These are phyloP conservation scores for Camelina neglecta DNA, from an alignment of 345 rosid species.

Conservation along the genomic window DNA sequence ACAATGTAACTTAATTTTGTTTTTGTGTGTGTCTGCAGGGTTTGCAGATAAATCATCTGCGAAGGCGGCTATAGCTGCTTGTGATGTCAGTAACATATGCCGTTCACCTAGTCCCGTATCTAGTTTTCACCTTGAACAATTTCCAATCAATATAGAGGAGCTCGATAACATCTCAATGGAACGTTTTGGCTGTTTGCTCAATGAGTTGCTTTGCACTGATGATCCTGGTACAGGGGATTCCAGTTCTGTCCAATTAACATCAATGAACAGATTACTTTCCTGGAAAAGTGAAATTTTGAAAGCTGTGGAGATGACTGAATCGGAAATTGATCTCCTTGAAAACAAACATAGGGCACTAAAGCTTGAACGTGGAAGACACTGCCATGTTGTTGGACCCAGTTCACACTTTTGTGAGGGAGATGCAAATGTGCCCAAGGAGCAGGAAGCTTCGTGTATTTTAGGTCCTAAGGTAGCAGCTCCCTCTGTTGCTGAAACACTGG, in stretches of 20 bases:
- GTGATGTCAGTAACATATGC: constrained; percentile 61
- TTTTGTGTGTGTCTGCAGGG: constrained; percentile 53
- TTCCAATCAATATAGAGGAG: constrained; percentile 72
- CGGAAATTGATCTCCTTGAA: constrained; percentile 90
- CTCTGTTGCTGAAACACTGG: constrained; percentile 48
- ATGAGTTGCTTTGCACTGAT: constrained; percentile 68
- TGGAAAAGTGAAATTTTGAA: constrained; percentile 72
- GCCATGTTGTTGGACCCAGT: constrained; percentile 35
- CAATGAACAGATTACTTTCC: constrained; percentile 63
- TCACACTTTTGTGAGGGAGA: constrained; percentile 44
- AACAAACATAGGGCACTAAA: constrained; percentile 64
- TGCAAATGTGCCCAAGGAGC: constrained; percentile 41
- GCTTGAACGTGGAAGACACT: constrained; percentile 48
- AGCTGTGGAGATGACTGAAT: constrained; percentile 74
- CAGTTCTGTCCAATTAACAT: constrained; percentile 57
- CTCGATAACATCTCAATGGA: constrained; percentile 56
- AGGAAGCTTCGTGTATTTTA: constrained; percentile 43
- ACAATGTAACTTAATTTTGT: not conserved
- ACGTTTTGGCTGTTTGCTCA: constrained; percentile 65
- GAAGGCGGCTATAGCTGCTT: constrained; percentile 55
- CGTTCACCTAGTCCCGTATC: constrained; percentile 66
- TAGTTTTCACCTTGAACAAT: constrained; percentile 57
- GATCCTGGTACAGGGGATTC: constrained; percentile 64
- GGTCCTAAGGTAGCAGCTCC: constrained; percentile 55
- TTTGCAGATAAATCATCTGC: constrained; percentile 65